A percentile compares a stretch with the other conserved stretches of the same genome.
Conservation (phyloP, 306 rosid genomes). For the Ziziphus jujuba region DNA sequence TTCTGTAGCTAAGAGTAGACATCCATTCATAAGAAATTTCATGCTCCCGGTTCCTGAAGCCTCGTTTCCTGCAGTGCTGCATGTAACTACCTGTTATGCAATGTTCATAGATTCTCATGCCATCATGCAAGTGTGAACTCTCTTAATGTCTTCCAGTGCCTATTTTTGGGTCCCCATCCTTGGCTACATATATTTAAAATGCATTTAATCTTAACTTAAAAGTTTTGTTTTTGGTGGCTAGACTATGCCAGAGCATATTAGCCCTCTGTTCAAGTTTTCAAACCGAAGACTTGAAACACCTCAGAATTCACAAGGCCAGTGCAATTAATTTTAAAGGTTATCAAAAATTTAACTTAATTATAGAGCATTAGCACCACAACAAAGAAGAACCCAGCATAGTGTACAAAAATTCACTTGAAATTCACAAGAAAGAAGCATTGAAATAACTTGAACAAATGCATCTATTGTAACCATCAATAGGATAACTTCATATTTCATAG, state of each 20-base stretch:
- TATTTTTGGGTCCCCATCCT: too few species aligned
- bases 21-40: constrained; percentile 79
- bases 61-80: constrained; percentile 75
- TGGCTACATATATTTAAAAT: too few species aligned
- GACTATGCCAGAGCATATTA: too few species aligned
- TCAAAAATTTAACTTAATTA: background rate
- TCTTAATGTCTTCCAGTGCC: too few species aligned
- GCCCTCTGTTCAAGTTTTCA: too few species aligned
- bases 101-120: background rate
- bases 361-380: background rate
- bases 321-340: too few species aligned
- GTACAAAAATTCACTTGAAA: background rate
- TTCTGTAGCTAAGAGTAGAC: constrained; percentile 65
- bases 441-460: too few species aligned
- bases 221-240: too few species aligned
- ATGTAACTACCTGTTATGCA: constrained; percentile 30
- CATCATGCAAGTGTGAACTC: background rate
- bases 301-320: too few species aligned
- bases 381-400: background rate
- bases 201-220: too few species aligned
- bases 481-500: background rate
- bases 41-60: constrained; percentile 76
- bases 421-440: background rate
- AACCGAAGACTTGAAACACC: too few species aligned
- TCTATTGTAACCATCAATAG: background rate